Base-by-base conservation (phyloP, 2,329 filamentous ascomycete species). In the Exophiala lecanii-corni region DNA sequence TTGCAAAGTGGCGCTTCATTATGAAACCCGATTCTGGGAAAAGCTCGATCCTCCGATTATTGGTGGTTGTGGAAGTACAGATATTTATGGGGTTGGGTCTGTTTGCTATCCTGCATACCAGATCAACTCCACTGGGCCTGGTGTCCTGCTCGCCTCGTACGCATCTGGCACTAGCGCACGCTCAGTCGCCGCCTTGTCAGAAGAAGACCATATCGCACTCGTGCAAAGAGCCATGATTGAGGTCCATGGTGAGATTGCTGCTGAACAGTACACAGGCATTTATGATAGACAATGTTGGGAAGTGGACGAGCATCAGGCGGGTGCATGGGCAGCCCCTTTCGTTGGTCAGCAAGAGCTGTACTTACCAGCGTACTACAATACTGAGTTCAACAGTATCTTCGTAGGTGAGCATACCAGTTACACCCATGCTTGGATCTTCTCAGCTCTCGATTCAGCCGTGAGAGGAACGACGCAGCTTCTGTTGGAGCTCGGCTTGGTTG, bases 301-400 rank as follows among this genome's bases (percentile, higher is more conserved):
- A 39, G 60, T 73, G 5, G 79, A 86, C 49, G 72, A 76, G 45
- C 73, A 77, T 45, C 72, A 81, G 59, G 73, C 72, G 1, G 81
- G 76, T 3, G 74, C 75, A 5, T 87, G 81, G 82, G 75, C 75
- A 1, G 60, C 62, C 3, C 81, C 82, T 1, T 62, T 69, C 0
- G 67, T 79, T 0, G 81, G 81, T 0, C 80, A 86, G 64, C 82
- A 87, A 56, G 73, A 82, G 52, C 57, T 86, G 17, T 87, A 82
- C 53, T 66, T 87, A 6, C 82, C 84, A 0, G 78, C 82, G n/a
- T 87, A 84, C 57, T 85, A 82, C 56, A 75, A 80, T 57, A 86
- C 81, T 0, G 78, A 86, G 60, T 73, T 73, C 50, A 77, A 81
- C 36, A 79, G 81, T n/a, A 77, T 86, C 23, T 84, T 85, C 46